These are phyloP conservation scores for Globisporangium sylvaticum DNA, from an alignment of 352 stramenopile species.

Conservation along the genomic window DNA sequence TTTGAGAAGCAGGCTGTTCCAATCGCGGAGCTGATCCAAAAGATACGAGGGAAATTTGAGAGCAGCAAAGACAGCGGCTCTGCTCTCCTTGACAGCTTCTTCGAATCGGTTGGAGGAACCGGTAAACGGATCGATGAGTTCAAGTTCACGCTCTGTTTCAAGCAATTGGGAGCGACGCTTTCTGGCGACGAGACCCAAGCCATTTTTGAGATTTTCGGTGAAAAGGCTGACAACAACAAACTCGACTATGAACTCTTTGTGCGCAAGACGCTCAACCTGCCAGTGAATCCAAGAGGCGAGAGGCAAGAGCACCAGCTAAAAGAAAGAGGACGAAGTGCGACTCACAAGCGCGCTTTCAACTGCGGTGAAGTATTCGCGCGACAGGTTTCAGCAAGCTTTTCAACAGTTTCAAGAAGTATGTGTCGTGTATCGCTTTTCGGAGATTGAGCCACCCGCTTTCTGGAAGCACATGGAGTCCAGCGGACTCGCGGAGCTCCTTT, in stretches of 20 bases:
- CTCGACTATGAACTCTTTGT: conserved; percentile 27
- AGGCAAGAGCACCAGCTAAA: conserved; percentile 14
- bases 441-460: conserved; percentile 25
- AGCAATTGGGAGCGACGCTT: conserved; percentile 25
- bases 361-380: conserved; percentile 28
- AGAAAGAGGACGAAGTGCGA: conserved; percentile 27
- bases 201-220: conserved; percentile 25
- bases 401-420: conserved; percentile 49
- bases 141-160: conserved; percentile 27
- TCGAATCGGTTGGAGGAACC: conserved; percentile 5
- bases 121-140: conserved; percentile 18
- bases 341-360: conserved; percentile 26
- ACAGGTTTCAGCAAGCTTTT: conserved; percentile 28
- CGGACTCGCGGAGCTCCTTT: conserved; percentile 37
- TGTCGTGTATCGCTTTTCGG: conserved; percentile 37
- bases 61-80: conserved; percentile 1
- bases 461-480: conserved; percentile 51
- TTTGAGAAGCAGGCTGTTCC: conserved; percentile 9
- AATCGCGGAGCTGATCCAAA: conserved; percentile 13
- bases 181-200: conserved; percentile 19
- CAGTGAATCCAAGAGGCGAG: neutral
- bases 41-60: conserved; percentile 18
- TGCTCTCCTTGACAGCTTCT: conserved; percentile 21
- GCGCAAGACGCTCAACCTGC: conserved; percentile 13
- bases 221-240: conserved; percentile 16